Evolutionary conservation across 371 early-diverging fungal genomes (phyloP), one percentile per base, ranked within the genome.

Genomic region (Encephalitozoon cuniculi): DNA sequence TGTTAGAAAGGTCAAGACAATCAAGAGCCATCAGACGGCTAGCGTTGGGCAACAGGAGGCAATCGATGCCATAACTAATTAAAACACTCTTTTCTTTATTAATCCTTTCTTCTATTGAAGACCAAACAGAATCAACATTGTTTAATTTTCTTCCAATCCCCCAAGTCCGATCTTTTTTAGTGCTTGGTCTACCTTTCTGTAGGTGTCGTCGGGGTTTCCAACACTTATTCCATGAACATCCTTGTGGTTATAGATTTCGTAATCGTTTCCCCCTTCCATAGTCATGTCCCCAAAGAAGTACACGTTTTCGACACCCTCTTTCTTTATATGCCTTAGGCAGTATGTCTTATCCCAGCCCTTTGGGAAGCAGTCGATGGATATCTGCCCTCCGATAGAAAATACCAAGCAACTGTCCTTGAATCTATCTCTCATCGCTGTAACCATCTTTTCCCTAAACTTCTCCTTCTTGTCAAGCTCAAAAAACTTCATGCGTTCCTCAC

Each of bases 241-340:
- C 25, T 89, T 88, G 85, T 96, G 90, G 54, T 53, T 85, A 85
- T 88, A 97, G 82, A 99, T 96, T 86, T 99, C 99, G 85, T 90
- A 95, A 87, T 99, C 99, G 84, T 97, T 99, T 65, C 98, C 99
- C 39, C 99, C 99, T 85, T 89, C 81, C 77, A 89, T 88, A 23
- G 95, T 93, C 90, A 96, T 97, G 86, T 99, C 99, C 63, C 99
- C 99, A 87, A 98, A 99, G 87, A 99, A 99, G 86, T 95, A 93
- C 73, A 97, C 91, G 25, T 82, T 88, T 77, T 88, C 89, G 84
- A 99, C 95, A 43, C 88, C 89, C 81, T 95, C 93, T 43, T 88
- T 79, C 79, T 90, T 85, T 34, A 99, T 79, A 82, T 97, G 96
- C 30, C 89, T 86, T 68, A 99, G 88, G 85, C 97, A 96, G 86